A percentile compares a stretch with the other conserved stretches of the same genome.
phyloP scores from a whole-genome alignment of 1,284 basidiomycete genomes.

The Neolentinus lepideus region DNA sequence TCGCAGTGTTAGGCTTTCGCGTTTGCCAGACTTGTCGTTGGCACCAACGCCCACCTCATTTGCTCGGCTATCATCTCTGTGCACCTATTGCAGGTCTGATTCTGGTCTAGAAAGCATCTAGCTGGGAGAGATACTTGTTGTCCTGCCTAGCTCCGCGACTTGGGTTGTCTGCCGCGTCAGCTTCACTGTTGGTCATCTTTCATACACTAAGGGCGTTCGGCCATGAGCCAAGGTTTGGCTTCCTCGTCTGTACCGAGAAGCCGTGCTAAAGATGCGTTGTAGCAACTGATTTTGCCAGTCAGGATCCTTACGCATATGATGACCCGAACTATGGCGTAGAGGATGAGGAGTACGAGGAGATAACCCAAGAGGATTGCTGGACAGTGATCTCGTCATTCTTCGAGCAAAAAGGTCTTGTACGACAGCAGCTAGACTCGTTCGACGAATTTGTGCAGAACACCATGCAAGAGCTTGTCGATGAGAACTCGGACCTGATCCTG shows the following conservation, averaged over 20 bases:
- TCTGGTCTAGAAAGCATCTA: too few relatives aligned
- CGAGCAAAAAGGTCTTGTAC: constrained; percentile 94
- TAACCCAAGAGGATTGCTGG: constrained; percentile 95
- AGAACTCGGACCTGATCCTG: constrained; percentile 88
- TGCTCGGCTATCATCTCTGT: neutral
- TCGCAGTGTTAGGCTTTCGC: neutral
- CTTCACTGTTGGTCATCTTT: neutral
- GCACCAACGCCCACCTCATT: neutral
- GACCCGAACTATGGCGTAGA: constrained; percentile 47
- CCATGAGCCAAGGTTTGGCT: neutral
- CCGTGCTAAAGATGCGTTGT: constrained; percentile 6
- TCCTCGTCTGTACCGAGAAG: constrained; percentile 7
- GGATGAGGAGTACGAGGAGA: constrained; percentile 64
- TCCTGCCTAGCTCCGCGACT: neutral
- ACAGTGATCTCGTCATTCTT: constrained; percentile 95
- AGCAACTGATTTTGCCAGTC: constrained; percentile 23
- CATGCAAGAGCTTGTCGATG: constrained; percentile 99
- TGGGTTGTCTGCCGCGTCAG: neutral
- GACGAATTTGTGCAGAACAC: constrained; percentile 99
- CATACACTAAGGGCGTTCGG: neutral
- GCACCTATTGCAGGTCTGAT: neutral
- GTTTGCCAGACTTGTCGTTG: neutral
- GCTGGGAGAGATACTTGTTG: neutral
- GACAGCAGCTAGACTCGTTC: constrained; percentile 97
- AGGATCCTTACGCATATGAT: constrained; percentile 49